These are phyloP conservation scores for Solanum infundibuliforme DNA, from an alignment of 257 asterid genomes.

Conservation along the genomic window DNA sequence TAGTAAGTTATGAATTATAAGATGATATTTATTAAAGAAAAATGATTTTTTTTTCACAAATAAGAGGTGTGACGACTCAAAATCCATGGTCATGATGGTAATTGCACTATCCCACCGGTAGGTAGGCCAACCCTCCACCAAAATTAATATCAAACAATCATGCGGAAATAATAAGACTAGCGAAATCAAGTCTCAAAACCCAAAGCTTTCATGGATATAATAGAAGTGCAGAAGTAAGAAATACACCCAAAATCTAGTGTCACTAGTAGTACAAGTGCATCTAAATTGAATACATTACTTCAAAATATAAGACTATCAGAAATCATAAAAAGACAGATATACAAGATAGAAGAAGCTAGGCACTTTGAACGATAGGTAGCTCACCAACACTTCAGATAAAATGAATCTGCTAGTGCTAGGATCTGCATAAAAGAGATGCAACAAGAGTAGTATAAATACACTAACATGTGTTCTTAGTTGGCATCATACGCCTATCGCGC, in stretches of 20 bases:
- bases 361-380: not conserved
- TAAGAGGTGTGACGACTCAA: not conserved
- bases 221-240: not conserved
- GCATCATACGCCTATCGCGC: not conserved
- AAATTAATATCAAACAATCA: not conserved
- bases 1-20: not conserved
- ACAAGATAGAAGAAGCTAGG: not conserved
- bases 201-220: not conserved
- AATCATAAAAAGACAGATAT: not conserved
- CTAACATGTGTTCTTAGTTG: not conserved
- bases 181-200: not conserved
- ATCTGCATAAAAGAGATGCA: not conserved
- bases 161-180: not conserved
- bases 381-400: not conserved
- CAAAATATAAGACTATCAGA: too few relatives aligned
- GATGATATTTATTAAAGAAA: not conserved
- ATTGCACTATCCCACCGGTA: not conserved
- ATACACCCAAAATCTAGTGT: not conserved
- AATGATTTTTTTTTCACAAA: not conserved
- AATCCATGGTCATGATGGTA: not conserved
- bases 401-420: not conserved
- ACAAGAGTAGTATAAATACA: not conserved
- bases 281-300: not conserved
- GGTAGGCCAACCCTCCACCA: not conserved
- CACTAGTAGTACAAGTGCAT: not conserved